Evolutionary conservation across 805 yeast species (phyloP).

Genomic region (Saturnispora mendoncae): DNA sequence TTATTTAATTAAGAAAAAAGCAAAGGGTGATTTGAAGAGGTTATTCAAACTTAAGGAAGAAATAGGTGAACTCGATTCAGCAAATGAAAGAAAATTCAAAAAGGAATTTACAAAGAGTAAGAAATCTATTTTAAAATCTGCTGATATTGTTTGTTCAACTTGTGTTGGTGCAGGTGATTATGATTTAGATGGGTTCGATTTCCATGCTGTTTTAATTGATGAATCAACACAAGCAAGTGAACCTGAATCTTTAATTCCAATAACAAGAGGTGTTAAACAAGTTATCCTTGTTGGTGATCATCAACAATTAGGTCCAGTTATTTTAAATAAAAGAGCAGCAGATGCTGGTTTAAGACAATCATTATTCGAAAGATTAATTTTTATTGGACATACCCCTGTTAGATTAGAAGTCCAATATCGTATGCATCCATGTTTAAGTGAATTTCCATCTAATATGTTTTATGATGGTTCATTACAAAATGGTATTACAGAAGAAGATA

Average conservation of each 20-base stretch:
- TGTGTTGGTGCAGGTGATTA: conserved; percentile 88
- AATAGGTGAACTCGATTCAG: conserved; percentile 55
- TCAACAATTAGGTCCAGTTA: conserved; percentile 90
- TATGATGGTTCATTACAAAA: conserved; percentile 89
- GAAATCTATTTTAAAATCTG: conserved; percentile 41
- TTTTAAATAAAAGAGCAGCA: conserved; percentile 69
- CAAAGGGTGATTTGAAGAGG: conserved; percentile 51
- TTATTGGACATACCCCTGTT: conserved; percentile 76
- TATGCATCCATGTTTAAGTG: conserved; percentile 85
- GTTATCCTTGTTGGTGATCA: conserved; percentile 88
- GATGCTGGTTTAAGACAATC: conserved; percentile 85
- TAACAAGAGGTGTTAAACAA: conserved; percentile 83
- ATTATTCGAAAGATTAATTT: conserved; percentile 74
- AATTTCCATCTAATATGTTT: conserved; percentile 84
- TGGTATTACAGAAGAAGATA: conserved; percentile 74
- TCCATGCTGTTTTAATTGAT: conserved; percentile 78
- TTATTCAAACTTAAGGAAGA: conserved; percentile 50
- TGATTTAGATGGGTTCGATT: conserved; percentile 45
- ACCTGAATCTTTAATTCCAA: conserved; percentile 84
- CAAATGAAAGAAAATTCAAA: conserved; percentile 40
- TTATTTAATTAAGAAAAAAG: conserved; percentile 37
- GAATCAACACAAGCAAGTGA: conserved; percentile 93
- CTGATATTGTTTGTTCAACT: conserved; percentile 82
- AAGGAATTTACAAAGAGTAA: conserved; percentile 15
- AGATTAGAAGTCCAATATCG: conserved; percentile 88